Evolutionary conservation across 441 rosid species (phyloP).

Genomic region (Eutrema salsugineum): DNA sequence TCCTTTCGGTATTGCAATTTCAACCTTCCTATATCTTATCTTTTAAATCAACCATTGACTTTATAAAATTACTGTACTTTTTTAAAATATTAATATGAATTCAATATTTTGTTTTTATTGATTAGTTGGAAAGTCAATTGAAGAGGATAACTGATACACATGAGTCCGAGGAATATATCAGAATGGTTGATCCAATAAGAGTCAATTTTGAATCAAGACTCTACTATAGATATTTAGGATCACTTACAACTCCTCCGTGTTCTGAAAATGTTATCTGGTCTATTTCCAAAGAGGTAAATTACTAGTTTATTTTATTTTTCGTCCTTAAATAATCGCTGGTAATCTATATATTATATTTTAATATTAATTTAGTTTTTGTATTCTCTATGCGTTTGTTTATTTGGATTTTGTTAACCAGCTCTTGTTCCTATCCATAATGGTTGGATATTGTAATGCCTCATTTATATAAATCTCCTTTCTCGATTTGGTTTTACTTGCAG

Average conservation of each 20-base stretch:
- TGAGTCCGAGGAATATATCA: constrained; percentile 31
- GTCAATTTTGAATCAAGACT: constrained; percentile 44
- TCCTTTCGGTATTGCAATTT: constrained; percentile 43
- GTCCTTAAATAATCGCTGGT: too few species aligned
- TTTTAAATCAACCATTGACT: background rate
- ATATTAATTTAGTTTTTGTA: background rate
- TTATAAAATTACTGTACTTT: background rate
- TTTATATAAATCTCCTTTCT: background rate
- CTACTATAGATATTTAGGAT: constrained; percentile 72
- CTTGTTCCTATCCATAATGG: background rate
- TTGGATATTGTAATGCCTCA: background rate
- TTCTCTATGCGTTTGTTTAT: background rate
- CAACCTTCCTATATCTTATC: background rate
- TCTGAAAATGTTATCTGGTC: constrained; percentile 72
- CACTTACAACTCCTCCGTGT: constrained; percentile 89
- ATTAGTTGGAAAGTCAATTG: constrained; percentile 44
- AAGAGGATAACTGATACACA: constrained; percentile 29
- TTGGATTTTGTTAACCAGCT: background rate
- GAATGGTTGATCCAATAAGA: constrained; percentile 41
- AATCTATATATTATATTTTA: background rate
- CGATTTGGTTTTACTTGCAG: constrained; percentile 23
- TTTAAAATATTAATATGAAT: background rate
- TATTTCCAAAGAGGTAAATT: constrained; percentile 51
- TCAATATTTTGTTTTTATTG: background rate
- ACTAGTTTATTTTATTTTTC: background rate